A percentile compares a stretch with the other conserved stretches of the same genome.
phyloP scores from a whole-genome alignment of 1,139 yeast genomes.

The Blastobotrys elegans region DNA sequence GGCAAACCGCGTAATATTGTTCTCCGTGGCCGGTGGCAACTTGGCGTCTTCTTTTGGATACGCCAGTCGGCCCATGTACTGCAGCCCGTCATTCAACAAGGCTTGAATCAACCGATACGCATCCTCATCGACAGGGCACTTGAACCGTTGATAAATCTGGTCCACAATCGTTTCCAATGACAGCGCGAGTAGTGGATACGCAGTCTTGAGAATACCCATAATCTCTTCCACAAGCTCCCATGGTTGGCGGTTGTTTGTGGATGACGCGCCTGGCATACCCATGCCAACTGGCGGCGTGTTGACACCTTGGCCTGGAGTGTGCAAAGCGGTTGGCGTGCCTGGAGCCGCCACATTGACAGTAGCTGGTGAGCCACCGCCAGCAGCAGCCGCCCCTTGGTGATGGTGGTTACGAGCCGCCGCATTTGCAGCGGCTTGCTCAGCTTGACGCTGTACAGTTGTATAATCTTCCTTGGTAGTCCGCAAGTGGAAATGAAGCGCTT shows the following conservation, averaged over 20 bases:
- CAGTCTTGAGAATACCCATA: slow-evolving; percentile 91
- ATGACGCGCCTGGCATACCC: slow-evolving; percentile 3
- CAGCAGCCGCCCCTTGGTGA: slow-evolving; percentile 36
- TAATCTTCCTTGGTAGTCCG: slow-evolving; percentile 94
- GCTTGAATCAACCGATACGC: slow-evolving; percentile 93
- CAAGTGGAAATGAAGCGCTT: slow-evolving; percentile 92
- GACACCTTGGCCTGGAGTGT: slow-evolving; percentile 14
- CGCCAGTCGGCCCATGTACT: slow-evolving; percentile 71
- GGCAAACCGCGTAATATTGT: slow-evolving; percentile 83
- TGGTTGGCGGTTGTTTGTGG: slow-evolving; percentile 50
- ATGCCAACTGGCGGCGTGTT: slow-evolving; percentile 4
- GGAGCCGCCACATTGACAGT: slow-evolving; percentile 13
- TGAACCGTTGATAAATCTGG: slow-evolving; percentile 90
- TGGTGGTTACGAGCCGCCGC: slow-evolving; percentile 15
- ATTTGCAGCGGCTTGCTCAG: slow-evolving; percentile 47
- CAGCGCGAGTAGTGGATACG: slow-evolving; percentile 87
- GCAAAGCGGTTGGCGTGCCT: slow-evolving; percentile 12
- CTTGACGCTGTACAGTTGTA: slow-evolving; percentile 80
- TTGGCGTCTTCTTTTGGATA: slow-evolving; percentile 85
- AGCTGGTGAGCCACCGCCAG: slow-evolving; percentile 11
- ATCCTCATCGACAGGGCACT: slow-evolving; percentile 93
- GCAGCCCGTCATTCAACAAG: slow-evolving; percentile 87
- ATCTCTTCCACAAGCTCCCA: slow-evolving; percentile 96
- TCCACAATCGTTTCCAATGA: slow-evolving; percentile 93
- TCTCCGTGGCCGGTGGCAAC: slow-evolving; percentile 87